Evolutionary conservation across 148 eudicot genomes (phyloP).

Genomic region (Rhododendron mucronatum): DNA sequence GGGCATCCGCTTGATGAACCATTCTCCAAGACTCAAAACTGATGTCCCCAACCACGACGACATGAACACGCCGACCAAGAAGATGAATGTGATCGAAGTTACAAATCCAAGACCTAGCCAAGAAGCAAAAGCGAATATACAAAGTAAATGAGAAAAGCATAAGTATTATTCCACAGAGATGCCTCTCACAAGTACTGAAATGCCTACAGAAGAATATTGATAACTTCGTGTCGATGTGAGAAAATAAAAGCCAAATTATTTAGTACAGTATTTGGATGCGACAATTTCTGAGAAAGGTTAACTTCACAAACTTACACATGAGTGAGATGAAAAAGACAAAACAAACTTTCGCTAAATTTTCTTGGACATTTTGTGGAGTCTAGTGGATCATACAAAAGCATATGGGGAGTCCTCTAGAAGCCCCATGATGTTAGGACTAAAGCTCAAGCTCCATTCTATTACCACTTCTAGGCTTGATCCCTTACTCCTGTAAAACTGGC

Average conservation of each 20-base stretch:
- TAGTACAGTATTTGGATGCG: background rate
- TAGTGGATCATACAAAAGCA: background rate
- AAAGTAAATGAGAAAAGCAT: background rate
- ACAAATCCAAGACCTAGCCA: conserved; percentile 34
- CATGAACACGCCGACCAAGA: conserved; percentile 36
- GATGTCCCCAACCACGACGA: conserved; percentile 47
- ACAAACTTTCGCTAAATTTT: background rate
- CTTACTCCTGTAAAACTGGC: background rate
- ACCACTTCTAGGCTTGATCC: background rate
- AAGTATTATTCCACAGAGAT: background rate
- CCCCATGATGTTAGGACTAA: background rate
- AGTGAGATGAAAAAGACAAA: background rate
- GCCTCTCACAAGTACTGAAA: conserved; percentile 1
- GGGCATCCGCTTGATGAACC: conserved; percentile 43
- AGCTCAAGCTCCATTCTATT: background rate
- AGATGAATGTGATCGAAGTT: conserved; percentile 37
- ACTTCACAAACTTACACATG: background rate
- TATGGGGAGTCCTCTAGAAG: background rate
- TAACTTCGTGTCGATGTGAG: background rate
- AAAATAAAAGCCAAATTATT: background rate
- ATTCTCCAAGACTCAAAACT: conserved; percentile 37
- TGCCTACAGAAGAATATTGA: background rate
- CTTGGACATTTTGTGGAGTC: background rate
- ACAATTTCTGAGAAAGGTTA: background rate
- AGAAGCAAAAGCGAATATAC: conserved; percentile 6